phyloP scores from a whole-genome alignment of 257 asterid species.

The Lycium barbarum region DNA sequence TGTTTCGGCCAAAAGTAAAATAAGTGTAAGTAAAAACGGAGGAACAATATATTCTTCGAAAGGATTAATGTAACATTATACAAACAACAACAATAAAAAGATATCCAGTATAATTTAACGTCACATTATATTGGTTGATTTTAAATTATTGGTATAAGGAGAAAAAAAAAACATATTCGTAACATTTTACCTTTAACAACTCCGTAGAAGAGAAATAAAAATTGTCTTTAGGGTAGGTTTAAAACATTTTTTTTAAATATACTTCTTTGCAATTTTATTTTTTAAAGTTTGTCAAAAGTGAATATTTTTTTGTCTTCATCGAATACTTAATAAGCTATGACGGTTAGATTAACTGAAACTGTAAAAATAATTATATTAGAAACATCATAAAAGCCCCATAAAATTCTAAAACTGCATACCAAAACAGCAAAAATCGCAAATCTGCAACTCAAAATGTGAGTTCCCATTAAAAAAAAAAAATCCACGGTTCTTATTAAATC shows the following conservation, averaged over 20 bases:
- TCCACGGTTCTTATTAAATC: too few relatives aligned
- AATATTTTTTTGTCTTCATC: background rate
- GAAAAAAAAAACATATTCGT: too few relatives aligned
- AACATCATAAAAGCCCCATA: background rate
- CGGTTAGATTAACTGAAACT: background rate
- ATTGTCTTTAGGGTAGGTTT: too few relatives aligned
- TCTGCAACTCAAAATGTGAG: background rate
- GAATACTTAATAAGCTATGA: background rate
- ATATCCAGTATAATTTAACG: too few relatives aligned
- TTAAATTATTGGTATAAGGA: background rate
- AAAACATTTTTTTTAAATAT: too few relatives aligned
- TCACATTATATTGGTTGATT: background rate
- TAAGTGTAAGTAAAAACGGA: background rate
- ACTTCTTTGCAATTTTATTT: too few relatives aligned
- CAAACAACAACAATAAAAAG: too few relatives aligned
- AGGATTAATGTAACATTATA: slow-evolving; percentile 1
- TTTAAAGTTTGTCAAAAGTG: too few relatives aligned
- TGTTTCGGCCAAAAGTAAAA: background rate
- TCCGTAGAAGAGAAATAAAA: too few relatives aligned
- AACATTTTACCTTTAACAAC: too few relatives aligned
- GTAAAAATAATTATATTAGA: background rate
- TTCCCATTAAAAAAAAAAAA: background rate
- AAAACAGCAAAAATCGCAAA: background rate
- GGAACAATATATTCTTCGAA: background rate
- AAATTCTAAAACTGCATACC: background rate